These are phyloP conservation scores for Peniophora sp. DNA, from an alignment of 1,284 basidiomycete species.

Conservation along the genomic window DNA sequence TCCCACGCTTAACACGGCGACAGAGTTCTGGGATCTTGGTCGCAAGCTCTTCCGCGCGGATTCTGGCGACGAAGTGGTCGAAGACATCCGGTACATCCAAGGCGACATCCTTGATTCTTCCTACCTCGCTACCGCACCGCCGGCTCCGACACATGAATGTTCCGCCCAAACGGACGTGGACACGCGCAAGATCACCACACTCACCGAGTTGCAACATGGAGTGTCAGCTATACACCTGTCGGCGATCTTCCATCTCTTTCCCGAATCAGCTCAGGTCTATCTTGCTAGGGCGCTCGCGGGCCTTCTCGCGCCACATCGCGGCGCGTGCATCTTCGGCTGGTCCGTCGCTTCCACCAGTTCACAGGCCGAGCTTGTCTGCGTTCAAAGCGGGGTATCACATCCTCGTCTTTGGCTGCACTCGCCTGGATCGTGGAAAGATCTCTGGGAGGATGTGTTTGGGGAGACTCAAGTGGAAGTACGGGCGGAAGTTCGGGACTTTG, in stretches of 20 bases:
- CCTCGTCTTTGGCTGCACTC: too few relatives aligned
- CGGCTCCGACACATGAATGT: slow-evolving; percentile 13
- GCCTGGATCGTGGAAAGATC: too few relatives aligned
- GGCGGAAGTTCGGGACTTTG: too few relatives aligned
- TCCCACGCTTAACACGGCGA: background rate
- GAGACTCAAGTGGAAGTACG: too few relatives aligned
- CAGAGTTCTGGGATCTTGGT: slow-evolving; percentile 19
- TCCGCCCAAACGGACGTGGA: slow-evolving; percentile 19
- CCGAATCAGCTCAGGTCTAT: slow-evolving; percentile 26
- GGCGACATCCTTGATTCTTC: slow-evolving; percentile 31
- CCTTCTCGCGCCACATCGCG: slow-evolving; percentile 25
- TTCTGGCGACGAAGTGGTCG: slow-evolving; percentile 28
- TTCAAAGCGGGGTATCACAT: too few relatives aligned
- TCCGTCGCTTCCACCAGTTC: too few relatives aligned
- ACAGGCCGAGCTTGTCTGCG: too few relatives aligned
- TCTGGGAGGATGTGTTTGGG: too few relatives aligned
- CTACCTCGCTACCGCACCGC: slow-evolving; percentile 21
- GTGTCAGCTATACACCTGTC: slow-evolving; percentile 35
- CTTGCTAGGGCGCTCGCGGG: slow-evolving; percentile 28
- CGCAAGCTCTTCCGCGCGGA: slow-evolving; percentile 18
- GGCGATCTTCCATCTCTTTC: slow-evolving; percentile 40
- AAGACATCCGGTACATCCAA: slow-evolving; percentile 28
- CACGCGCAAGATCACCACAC: slow-evolving; percentile 22
- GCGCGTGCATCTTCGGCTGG: slow-evolving; percentile 24
- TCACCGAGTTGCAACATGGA: slow-evolving; percentile 32